These are phyloP conservation scores for Osmanthus fragrans DNA, from an alignment of 257 asterid genomes.

Conservation along the genomic window DNA sequence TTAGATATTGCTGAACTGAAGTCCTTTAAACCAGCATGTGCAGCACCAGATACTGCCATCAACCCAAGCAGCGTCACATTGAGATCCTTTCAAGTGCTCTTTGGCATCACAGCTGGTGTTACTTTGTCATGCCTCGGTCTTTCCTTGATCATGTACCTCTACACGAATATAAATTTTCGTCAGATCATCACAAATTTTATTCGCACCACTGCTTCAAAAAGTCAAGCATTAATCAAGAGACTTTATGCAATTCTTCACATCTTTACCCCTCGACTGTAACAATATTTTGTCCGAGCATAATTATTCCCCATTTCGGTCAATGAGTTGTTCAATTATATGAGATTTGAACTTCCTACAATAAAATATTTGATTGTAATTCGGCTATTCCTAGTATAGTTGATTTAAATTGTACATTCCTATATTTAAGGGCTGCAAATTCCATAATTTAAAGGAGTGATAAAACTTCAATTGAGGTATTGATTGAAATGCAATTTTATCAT, in stretches of 20 bases:
- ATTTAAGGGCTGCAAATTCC: too few relatives aligned
- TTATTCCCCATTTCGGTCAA: background rate
- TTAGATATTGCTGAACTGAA: slow-evolving; percentile 15
- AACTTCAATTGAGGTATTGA: too few relatives aligned
- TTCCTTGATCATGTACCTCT: slow-evolving; percentile 23
- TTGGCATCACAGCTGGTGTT: slow-evolving; percentile 36
- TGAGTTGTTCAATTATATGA: too few relatives aligned
- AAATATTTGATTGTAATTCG: too few relatives aligned
- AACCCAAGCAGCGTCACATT: slow-evolving; percentile 28
- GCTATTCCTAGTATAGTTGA: too few relatives aligned
- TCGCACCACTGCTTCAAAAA: slow-evolving; percentile 1
- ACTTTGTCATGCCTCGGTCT: slow-evolving; percentile 32
- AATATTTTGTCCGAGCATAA: background rate
- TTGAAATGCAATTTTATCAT: too few relatives aligned
- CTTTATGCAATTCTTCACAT: slow-evolving; percentile 2
- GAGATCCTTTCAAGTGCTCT: slow-evolving; percentile 34
- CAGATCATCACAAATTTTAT: slow-evolving; percentile 23
- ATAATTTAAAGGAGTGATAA: too few relatives aligned
- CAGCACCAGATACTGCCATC: slow-evolving; percentile 7
- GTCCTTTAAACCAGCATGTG: slow-evolving; percentile 9
- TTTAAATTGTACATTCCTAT: too few relatives aligned
- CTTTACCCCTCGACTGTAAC: background rate
- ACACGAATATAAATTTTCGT: slow-evolving; percentile 14
- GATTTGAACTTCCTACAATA: too few relatives aligned
- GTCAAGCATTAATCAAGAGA: slow-evolving; percentile 6